A percentile compares a stretch with the other conserved stretches of the same genome.
Evolutionary conservation across 1,284 basidiomycete genomes (phyloP).

Genomic region (Austroboletus niveus): DNA sequence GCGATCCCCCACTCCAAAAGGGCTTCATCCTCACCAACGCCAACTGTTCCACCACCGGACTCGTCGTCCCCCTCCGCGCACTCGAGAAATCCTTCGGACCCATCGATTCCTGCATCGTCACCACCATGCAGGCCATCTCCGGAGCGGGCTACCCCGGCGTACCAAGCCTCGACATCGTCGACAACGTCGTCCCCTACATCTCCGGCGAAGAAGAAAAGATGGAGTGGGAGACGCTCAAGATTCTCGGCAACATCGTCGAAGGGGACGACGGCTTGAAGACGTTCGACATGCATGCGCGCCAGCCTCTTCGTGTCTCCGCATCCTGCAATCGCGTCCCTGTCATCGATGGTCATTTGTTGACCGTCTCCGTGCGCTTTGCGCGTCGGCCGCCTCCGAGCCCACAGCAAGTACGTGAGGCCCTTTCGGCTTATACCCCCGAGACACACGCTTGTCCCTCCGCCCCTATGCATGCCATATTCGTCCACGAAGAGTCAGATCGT

Average conservation of each 20-base stretch:
- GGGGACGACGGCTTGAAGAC: constrained; percentile 51
- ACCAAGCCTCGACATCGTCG: constrained; percentile 87
- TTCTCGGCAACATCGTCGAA: constrained; percentile 79
- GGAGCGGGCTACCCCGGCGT: constrained; percentile 98
- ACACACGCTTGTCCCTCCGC: constrained; percentile 87
- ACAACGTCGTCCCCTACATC: constrained; percentile 97
- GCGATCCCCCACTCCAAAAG: constrained; percentile 70
- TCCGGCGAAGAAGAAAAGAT: constrained; percentile 98
- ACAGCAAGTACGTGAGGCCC: constrained; percentile 85
- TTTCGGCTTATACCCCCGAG: constrained; percentile 74
- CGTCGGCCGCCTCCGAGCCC: constrained; percentile 80
- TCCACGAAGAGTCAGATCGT: constrained; percentile 91
- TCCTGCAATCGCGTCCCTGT: constrained; percentile 92
- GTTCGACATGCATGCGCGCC: constrained; percentile 85
- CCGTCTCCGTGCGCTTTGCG: constrained; percentile 85
- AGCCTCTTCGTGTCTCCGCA: constrained; percentile 86
- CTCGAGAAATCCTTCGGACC: constrained; percentile 93
- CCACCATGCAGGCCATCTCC: constrained; percentile 97
- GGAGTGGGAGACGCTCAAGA: constrained; percentile 98
- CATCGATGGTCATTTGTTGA: constrained; percentile 88
- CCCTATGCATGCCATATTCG: constrained; percentile 82
- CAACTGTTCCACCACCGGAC: constrained; percentile 96
- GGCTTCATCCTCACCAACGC: constrained; percentile 99
- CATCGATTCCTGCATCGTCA: constrained; percentile 86
- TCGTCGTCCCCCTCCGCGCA: constrained; percentile 90